Base-by-base conservation (phyloP, 371 early-diverging fungal genomes). In the Saksenaea oblongispora region DNA sequence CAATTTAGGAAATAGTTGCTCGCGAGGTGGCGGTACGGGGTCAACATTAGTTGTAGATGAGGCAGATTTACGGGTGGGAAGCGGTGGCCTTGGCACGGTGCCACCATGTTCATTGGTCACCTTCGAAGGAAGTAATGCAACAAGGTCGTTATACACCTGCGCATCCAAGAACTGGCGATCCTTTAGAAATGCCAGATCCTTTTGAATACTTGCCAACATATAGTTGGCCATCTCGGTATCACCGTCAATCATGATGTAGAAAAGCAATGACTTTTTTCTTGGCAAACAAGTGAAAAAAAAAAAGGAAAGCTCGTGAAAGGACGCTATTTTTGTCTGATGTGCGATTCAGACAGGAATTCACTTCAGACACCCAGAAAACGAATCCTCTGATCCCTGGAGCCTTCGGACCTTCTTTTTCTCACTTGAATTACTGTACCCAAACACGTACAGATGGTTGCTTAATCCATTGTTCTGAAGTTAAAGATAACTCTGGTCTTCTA, bases 31-130 rank as follows among this genome's bases (percentile, higher is more conserved):
- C 24, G 73, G 66, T 13, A 54, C 27, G 28, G 62, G 63, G n/a
- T 56, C 15, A 1, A 35, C 51, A 2, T 37, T 65, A 36, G 51
- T 54, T 54, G 41, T 24, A 15, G 39, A 37, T 8, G 70, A 58
- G n/a, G 66, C 65, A 11, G 75, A 73, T 60, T 78, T 77, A 37
- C 80, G 78, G 35, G 73, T 74, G 0, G 82, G 80, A 35, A 77
- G 70, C 54, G 80, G 78, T 56, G 77, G 79, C 36, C 61, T 66
- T 10, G 59, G 18, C 17, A 22, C 24, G 22, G n/a, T 47, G n/a
- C 24, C 51, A 47, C 8, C 22, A 7, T 22, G 51, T 47, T 47
- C 51, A 34, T 14, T 31, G 10, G 63, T 37, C 15, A 70, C 47
- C 26, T 62, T 68, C 13, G 62, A 35, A 24, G 82, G 83, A 44